Base-by-base conservation (phyloP, 352 stramenopile species). In the Thalassiosira exigua region DNA sequence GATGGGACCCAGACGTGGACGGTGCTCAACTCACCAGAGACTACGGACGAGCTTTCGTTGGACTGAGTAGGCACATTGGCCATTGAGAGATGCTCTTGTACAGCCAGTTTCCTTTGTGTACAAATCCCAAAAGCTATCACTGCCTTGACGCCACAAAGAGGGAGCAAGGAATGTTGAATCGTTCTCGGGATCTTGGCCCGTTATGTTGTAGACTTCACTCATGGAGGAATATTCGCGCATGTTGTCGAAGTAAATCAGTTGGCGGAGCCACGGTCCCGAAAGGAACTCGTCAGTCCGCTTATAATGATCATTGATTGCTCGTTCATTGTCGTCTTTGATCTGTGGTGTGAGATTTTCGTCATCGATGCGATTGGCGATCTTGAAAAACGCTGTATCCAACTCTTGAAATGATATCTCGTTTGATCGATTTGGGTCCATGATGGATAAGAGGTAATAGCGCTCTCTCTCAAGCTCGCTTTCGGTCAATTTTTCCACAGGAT, bases 241-340 rank as follows among this genome's bases (percentile, higher is more conserved):
- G 57, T 90, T 70, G 9, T 85, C 65, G 57, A 71, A 90, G 53
- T 90, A 85, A 22, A 90, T 65, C 11, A 90, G 26, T n/a, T 66
- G 56, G 3, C 75, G 54, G 48, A 87, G 41, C 26, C 11, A 60
- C n/a, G n/a, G 50, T 1, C 2, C 48, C n/a, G 71, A 82, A n/a
- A 85, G 71, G 44, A 85, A 85, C 46, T 44, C 22, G 29, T 79
- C 62, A 12, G 71, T 53, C 44, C 71, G 17, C 1, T 27, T 42
- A 50, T 74, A 75, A 36, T 54, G 24, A 50, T 57, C 19, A 32
- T 52, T 33, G 29, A 65, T 67, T 19, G 7, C 21, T 2, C 51
- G 22, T 1, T 58, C 4, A 26, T 27, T 46, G 17, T 41, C 29
- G 19, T 39, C 22, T 50, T 48, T 42, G 36, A 67, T 67, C 44